phyloP scores from a whole-genome alignment of 495 filamentous ascomycete species.

The Xylaria telfairii region DNA sequence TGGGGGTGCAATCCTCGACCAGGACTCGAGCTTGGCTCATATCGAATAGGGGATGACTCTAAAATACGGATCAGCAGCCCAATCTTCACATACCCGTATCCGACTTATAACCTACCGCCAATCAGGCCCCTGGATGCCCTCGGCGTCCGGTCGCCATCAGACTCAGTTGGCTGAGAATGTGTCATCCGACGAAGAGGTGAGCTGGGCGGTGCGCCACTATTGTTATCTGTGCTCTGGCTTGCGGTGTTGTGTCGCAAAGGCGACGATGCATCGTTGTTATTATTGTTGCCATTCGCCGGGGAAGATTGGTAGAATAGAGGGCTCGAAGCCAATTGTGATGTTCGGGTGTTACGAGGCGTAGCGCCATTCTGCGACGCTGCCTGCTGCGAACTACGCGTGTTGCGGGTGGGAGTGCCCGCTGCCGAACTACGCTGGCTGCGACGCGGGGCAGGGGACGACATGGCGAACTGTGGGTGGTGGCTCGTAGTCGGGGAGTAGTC shows the following conservation, averaged over 20 bases:
- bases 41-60: conserved; percentile 93
- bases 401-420: conserved; percentile 62
- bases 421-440: conserved; percentile 59
- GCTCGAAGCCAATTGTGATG: conserved; percentile 68
- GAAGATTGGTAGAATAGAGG: conserved; percentile 86
- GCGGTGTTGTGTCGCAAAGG: conserved; percentile 61
- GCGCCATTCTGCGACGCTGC: conserved; percentile 46
- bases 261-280: conserved; percentile 44
- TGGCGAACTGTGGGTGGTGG: conserved; percentile 34
- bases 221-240: conserved; percentile 61
- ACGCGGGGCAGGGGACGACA: conserved; percentile 66
- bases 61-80: conserved; percentile 28
- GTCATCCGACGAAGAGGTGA: conserved; percentile 70
- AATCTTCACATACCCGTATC: background rate
- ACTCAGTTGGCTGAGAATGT: conserved; percentile 54
- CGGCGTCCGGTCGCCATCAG: conserved; percentile 70
- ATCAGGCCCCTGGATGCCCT: conserved; percentile 66
- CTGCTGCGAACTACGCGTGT: conserved; percentile 57
- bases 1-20: conserved; percentile 64
- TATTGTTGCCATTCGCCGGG: conserved; percentile 58
- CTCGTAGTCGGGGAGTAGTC: background rate
- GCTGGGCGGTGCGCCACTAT: conserved; percentile 63
- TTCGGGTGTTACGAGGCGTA: conserved; percentile 52
- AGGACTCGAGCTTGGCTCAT: conserved; percentile 85
- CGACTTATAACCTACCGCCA: conserved; percentile 63